A percentile compares a stretch with the other conserved stretches of the same genome.
Evolutionary conservation across 129 eudicot genomes (phyloP).

Genomic region (Saposhnikovia divaricata): DNA sequence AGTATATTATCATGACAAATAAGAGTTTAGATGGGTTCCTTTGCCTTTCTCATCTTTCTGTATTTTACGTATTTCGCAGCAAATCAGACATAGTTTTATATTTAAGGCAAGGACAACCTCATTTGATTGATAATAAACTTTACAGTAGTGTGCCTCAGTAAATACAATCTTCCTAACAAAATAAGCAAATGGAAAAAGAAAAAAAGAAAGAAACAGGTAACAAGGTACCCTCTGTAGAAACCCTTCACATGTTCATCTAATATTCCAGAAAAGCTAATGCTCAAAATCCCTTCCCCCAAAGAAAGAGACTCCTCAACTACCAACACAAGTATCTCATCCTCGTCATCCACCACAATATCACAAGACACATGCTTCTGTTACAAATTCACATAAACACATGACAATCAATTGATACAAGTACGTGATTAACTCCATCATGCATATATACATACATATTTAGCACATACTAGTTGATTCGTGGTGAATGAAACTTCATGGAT

Average conservation of each 20-base stretch:
- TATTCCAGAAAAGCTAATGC: conserved; percentile 26
- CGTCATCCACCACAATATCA: conserved; percentile 30
- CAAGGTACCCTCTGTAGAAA: conserved; percentile 31
- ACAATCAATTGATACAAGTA: background rate
- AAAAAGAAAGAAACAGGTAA: background rate
- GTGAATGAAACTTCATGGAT: conserved; percentile 20
- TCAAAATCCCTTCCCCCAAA: conserved; percentile 31
- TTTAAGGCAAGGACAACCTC: background rate
- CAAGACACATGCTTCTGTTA: conserved; percentile 27
- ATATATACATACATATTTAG: background rate
- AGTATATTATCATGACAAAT: background rate
- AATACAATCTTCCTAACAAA: background rate
- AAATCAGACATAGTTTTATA: background rate
- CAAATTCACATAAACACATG: conserved; percentile 10
- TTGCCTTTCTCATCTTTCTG: background rate
- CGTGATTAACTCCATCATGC: background rate
- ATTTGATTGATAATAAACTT: background rate
- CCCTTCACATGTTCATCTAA: conserved; percentile 38
- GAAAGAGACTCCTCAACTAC: conserved; percentile 22
- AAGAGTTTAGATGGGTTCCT: background rate
- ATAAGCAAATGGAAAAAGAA: background rate
- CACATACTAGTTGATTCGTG: conserved; percentile 13
- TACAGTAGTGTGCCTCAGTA: background rate
- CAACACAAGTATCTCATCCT: conserved; percentile 33
- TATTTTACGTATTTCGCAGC: background rate